Evolutionary conservation across 345 rosid genomes (phyloP).

Genomic region (Gossypium australe): DNA sequence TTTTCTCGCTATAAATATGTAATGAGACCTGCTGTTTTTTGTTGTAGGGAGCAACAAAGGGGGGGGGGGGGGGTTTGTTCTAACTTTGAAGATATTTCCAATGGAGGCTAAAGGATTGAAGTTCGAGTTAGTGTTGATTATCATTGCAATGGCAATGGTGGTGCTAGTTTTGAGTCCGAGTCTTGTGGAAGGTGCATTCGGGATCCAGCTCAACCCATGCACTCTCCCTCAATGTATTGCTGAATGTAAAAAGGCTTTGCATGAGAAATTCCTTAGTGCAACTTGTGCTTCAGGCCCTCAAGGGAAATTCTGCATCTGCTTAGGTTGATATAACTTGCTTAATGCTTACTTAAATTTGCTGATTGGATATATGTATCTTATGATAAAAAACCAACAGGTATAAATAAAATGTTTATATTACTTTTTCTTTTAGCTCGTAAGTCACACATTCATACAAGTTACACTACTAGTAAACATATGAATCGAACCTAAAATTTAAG

Average conservation of each 20-base stretch:
- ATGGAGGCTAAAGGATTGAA: slow-evolving; percentile 15
- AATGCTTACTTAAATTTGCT: background rate
- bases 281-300: slow-evolving; percentile 24
- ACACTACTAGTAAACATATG: too few relatives aligned
- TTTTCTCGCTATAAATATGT: slow-evolving; percentile 18
- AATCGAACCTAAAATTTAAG: too few relatives aligned
- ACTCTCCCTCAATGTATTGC: slow-evolving; percentile 28
- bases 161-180: slow-evolving; percentile 11
- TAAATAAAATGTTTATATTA: background rate
- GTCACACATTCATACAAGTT: too few relatives aligned
- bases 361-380: background rate
- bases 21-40: background rate
- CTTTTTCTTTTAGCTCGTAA: background rate
- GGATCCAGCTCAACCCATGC: slow-evolving; percentile 34
- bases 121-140: background rate
- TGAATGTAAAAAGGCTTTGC: slow-evolving; percentile 25
- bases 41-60: background rate
- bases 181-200: slow-evolving; percentile 23
- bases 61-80: background rate
- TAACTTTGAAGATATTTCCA: background rate
- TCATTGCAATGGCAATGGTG: background rate
- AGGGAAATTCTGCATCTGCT: slow-evolving; percentile 30
- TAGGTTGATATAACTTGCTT: slow-evolving; percentile 10
- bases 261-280: slow-evolving; percentile 30
- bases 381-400: background rate